Conservation (phyloP, 2,329 filamentous ascomycete genomes). For the Colletotrichum salicis region DNA sequence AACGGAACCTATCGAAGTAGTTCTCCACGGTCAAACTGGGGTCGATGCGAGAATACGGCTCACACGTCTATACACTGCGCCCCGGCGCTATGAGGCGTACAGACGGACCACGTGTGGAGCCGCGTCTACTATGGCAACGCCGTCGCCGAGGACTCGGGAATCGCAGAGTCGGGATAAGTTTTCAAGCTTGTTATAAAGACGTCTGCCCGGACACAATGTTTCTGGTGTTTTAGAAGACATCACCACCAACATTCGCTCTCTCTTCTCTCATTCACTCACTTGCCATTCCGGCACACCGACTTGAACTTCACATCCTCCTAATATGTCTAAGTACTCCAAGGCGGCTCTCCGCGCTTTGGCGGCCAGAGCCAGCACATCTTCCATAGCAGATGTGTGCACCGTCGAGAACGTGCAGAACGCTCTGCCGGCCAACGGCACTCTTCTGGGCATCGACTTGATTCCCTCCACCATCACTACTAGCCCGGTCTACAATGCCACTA, state of each 20-base stretch:
- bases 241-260: neutral
- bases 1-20: neutral
- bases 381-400: conserved; percentile 38
- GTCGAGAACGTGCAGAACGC: conserved; percentile 38
- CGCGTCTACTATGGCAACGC: neutral
- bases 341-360: conserved; percentile 12
- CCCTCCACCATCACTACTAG: conserved; percentile 18
- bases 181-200: neutral
- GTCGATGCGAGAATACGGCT: conserved; percentile 10
- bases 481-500: conserved; percentile 35
- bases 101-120: neutral
- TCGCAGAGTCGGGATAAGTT: no score
- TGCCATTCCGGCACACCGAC: neutral
- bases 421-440: conserved; percentile 39
- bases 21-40: neutral
- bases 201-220: neutral
- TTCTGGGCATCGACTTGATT: conserved; percentile 43
- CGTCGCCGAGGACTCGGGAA: neutral
- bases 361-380: conserved; percentile 34
- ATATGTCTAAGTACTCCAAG: conserved; percentile 19
- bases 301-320: neutral
- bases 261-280: neutral
- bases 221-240: neutral
- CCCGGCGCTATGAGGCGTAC: conserved; percentile 27
- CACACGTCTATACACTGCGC: conserved; percentile 4